phyloP scores from a whole-genome alignment of 306 rosid species.

The Calophaca sinica region DNA sequence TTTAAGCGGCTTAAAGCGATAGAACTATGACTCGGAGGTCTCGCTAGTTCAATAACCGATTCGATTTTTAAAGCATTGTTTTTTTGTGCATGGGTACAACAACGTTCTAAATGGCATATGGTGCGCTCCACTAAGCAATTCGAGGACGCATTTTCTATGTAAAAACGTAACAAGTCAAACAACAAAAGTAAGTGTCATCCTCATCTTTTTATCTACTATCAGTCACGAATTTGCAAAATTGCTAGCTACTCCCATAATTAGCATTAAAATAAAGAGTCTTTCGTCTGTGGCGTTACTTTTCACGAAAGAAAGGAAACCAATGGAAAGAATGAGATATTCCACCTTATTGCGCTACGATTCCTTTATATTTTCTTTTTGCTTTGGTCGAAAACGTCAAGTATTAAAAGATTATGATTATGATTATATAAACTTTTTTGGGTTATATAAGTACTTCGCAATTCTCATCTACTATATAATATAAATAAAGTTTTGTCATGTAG shows the following conservation, averaged over 20 bases:
- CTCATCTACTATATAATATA: too few species aligned
- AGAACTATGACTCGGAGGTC: too few species aligned
- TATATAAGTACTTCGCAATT: too few species aligned
- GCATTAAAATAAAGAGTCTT: background rate
- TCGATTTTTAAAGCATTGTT: too few species aligned
- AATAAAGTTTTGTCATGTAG: too few species aligned
- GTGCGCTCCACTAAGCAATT: background rate
- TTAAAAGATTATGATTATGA: too few species aligned
- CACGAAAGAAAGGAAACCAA: constrained; percentile 32
- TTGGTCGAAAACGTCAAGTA: background rate
- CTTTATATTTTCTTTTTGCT: constrained; percentile 16
- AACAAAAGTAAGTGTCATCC: constrained; percentile 24
- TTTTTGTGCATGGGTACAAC: background rate
- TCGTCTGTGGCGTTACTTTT: constrained; percentile 26
- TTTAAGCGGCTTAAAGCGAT: too few species aligned
- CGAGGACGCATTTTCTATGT: constrained; percentile 12
- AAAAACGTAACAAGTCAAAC: constrained; percentile 28
- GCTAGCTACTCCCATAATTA: background rate
- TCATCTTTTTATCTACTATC: constrained; percentile 33
- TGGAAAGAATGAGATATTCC: constrained; percentile 26
- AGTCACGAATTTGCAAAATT: background rate
- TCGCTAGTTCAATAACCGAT: too few species aligned
- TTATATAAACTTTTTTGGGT: too few species aligned
- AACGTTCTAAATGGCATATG: constrained; percentile 2
- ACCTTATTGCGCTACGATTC: constrained; percentile 39